Base-by-base conservation (phyloP, 1,139 yeast genomes). In the Yamadazyma diddensiae region DNA sequence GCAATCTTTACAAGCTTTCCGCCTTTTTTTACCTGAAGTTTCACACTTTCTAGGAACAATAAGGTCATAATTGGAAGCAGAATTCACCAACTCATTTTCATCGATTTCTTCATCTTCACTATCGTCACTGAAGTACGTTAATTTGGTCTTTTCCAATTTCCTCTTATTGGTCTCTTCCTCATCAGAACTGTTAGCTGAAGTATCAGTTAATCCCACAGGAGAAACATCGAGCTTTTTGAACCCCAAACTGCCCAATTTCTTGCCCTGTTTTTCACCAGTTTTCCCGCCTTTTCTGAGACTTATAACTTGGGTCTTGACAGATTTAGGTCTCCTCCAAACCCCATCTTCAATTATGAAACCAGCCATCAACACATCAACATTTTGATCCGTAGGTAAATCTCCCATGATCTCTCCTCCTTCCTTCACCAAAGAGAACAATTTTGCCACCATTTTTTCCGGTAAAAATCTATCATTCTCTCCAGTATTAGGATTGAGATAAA, bases 1-100 rank as follows among this genome's bases (percentile, higher is more conserved):
- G 59, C 98, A 94, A 59, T 92, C 97, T 61, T 88, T 92, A 66
- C 99, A 94, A 0, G 98, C 94, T 59, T 74, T 82, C 64, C 84
- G 78, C 59, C 90, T 73, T 53, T 73, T 76, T 36, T 78, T 75
- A 12, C 92, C 90, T 26, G 58, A 62, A 19, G 73, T 66, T 42
- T 65, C 72, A 50, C 81, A 75, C 42, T 65, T 61, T 38, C 64
- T 59, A 11, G 81, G 80, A 10, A 68, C 56, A 24, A 72, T 61
- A 31, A 73, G 50, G 33, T 55, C 55, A 31, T 65, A 55, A 17
- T 53, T 53, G 2, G 24, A 7, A 12, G 41, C 38, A 4, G 55
- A 37, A 12, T 57, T 59, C 18, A 46, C 43, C 26, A 73, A 53
- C 22, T 56, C 65, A 34, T 71, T 64, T 44, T 73, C 79, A 45